Evolutionary conservation across 768 basidiomycete species (phyloP).

Genomic region (Naematelia encephala): DNA sequence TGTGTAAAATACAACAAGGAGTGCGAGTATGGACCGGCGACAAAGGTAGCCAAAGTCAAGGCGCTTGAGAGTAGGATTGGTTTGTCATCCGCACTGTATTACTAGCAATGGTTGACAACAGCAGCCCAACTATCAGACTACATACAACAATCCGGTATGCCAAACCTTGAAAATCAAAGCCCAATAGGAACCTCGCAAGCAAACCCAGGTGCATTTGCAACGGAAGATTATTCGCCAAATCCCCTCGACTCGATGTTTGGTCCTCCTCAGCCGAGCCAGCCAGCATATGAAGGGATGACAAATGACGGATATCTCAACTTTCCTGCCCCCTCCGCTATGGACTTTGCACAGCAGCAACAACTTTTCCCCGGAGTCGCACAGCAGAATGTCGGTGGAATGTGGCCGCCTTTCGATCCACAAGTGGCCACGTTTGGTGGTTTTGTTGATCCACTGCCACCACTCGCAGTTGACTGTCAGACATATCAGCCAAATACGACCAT

Average conservation of each 20-base stretch:
- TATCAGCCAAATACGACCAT: background rate
- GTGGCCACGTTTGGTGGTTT: background rate
- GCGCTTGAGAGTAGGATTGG: slow-evolving; percentile 12
- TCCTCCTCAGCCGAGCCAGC: background rate
- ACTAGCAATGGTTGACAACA: background rate
- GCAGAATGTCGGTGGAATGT: background rate
- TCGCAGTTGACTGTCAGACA: background rate
- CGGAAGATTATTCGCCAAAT: background rate
- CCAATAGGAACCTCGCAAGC: slow-evolving; percentile 18
- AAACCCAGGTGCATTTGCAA: slow-evolving; percentile 1
- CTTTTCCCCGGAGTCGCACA: background rate
- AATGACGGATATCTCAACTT: background rate
- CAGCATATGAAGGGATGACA: background rate
- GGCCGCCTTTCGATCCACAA: background rate
- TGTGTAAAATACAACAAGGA: slow-evolving; percentile 36
- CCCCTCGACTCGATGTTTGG: background rate
- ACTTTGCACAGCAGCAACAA: background rate
- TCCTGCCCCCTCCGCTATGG: background rate
- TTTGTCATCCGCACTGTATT: background rate
- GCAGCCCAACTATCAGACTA: slow-evolving; percentile 18
- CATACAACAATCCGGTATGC: slow-evolving; percentile 5
- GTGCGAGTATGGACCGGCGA: slow-evolving; percentile 34
- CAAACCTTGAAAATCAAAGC: slow-evolving; percentile 1
- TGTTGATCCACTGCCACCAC: background rate
- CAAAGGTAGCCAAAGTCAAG: slow-evolving; percentile 10